Percentiles rank a stretch among this genome's conserved stretches.
Conservation (phyloP, 1,284 basidiomycete genomes). For the Ceraceosorus guamensis region DNA sequence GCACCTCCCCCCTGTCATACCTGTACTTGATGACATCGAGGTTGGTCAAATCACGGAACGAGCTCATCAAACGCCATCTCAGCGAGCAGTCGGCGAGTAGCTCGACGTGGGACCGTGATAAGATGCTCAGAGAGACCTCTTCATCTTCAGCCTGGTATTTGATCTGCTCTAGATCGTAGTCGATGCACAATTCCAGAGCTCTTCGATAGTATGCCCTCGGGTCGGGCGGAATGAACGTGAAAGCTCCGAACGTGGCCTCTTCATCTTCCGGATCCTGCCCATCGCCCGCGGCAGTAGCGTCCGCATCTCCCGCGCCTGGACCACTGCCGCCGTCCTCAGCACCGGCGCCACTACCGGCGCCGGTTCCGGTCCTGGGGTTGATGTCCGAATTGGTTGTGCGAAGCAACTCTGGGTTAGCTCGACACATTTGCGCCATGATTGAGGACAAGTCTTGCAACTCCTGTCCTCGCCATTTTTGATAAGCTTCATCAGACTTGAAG, state of each 20-base stretch:
- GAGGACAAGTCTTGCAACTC: constrained; percentile 79
- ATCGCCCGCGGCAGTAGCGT: constrained; percentile 3
- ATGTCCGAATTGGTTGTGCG: constrained; percentile 57
- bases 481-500: constrained; percentile 70
- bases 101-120: constrained; percentile 73
- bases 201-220: constrained; percentile 76
- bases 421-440: constrained; percentile 78
- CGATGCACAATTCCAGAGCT: constrained; percentile 74
- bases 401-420: constrained; percentile 76
- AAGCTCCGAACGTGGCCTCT: constrained; percentile 27
- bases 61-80: constrained; percentile 77
- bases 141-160: constrained; percentile 84
- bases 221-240: constrained; percentile 84
- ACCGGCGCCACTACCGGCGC: constrained; percentile 9
- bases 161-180: constrained; percentile 81
- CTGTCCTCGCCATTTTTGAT: constrained; percentile 72
- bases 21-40: constrained; percentile 78
- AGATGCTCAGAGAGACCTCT: constrained; percentile 87
- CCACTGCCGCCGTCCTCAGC: not conserved
- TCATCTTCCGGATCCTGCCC: constrained; percentile 24
- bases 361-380: constrained; percentile 4
- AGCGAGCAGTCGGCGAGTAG: constrained; percentile 79
- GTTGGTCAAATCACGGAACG: constrained; percentile 73
- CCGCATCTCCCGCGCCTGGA: too few relatives aligned
- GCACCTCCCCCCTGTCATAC: constrained; percentile 82